These are phyloP conservation scores for Calocybe gambosa DNA, from an alignment of 1,284 basidiomycete species.

Conservation along the genomic window DNA sequence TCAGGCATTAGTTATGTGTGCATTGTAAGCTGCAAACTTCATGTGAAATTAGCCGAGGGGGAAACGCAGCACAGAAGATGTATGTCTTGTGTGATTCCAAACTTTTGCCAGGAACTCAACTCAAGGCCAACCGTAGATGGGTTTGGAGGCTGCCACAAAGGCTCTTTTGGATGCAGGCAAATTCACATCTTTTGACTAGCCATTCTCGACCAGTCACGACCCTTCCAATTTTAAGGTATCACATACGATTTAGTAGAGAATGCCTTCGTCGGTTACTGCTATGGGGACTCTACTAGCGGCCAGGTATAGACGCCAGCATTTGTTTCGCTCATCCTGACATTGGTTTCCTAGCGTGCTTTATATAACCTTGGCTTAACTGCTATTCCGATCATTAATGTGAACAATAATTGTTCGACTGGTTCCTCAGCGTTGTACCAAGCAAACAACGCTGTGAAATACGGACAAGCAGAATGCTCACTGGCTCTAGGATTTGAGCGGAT, in stretches of 20 bases:
- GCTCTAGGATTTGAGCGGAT: conserved; percentile 88
- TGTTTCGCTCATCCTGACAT: not conserved
- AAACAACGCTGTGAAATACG: conserved; percentile 62
- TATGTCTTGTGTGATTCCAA: conserved; percentile 23
- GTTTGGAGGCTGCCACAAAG: conserved; percentile 79
- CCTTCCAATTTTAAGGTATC: conserved; percentile 41
- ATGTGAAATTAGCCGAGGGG: conserved; percentile 17
- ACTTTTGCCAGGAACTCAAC: not conserved
- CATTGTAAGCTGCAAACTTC: not conserved
- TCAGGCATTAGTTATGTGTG: conserved; percentile 20
- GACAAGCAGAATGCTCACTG: conserved; percentile 69
- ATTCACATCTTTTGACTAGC: conserved; percentile 7
- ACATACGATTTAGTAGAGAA: conserved; percentile 75
- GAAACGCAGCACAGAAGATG: conserved; percentile 59
- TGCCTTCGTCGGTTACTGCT: conserved; percentile 78
- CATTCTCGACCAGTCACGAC: not conserved
- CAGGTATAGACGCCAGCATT: conserved; percentile 42
- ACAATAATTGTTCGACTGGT: conserved; percentile 81
- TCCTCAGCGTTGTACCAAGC: conserved; percentile 70
- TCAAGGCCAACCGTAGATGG: conserved; percentile 45
- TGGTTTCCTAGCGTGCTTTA: conserved; percentile 51
- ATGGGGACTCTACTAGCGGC: conserved; percentile 76
- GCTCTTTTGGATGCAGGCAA: conserved; percentile 78
- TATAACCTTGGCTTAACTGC: conserved; percentile 82
- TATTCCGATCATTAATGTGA: conserved; percentile 84